Evolutionary conservation across 2,329 filamentous ascomycete genomes (phyloP), one percentile per base, ranked within the genome.

Genomic region (Ophiocordyceps unilateralis): DNA sequence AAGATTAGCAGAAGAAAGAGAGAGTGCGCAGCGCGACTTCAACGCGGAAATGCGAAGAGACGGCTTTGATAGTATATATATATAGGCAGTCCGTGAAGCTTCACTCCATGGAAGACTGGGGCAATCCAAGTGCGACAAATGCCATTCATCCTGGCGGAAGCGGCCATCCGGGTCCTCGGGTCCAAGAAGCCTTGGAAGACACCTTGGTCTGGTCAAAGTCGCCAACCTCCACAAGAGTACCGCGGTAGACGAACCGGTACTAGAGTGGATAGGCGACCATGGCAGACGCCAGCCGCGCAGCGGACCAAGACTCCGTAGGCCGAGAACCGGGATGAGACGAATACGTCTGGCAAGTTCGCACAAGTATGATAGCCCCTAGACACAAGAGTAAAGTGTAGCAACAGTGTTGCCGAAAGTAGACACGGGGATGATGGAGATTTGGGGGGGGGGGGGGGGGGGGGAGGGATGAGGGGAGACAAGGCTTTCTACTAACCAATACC

Each of bases 281-380:
- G 78, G 78, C 70, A 71, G 34, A 41, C 47, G 48, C 51, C 43
- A 53, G 58, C 60, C 60, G 60, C 56, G 60, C 58, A 58, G 48
- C 55, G 56, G 54, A 81, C 83, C 86, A 93, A 91, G 83, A 85
- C 81, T 74, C 81, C 81, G 76, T 74, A 74, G 48, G 54, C 69
- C 73, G 72, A 81, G 76, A 81, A 87, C 83, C 82, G 78, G 78
- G 64, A 72, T 81, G 78, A 84, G 74, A 81, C 76, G 72, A 76
- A 76, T 75, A 80, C 77, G 80, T 83, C 83, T 83, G 83, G 86
- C 83, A 84, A 77, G 76, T 81, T 84, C 79, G 86, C 86, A 78
- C 83, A 81, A 79, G 78, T 76, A 78, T 81, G 75, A 82, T 68
- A 81, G 78, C 79, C 80, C 81, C 80, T 81, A 82, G 78, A 83